A percentile compares a stretch with the other conserved stretches of the same genome.
phyloP scores from a whole-genome alignment of 139 green algal species.

The Tetradesmus lagerheimii region DNA sequence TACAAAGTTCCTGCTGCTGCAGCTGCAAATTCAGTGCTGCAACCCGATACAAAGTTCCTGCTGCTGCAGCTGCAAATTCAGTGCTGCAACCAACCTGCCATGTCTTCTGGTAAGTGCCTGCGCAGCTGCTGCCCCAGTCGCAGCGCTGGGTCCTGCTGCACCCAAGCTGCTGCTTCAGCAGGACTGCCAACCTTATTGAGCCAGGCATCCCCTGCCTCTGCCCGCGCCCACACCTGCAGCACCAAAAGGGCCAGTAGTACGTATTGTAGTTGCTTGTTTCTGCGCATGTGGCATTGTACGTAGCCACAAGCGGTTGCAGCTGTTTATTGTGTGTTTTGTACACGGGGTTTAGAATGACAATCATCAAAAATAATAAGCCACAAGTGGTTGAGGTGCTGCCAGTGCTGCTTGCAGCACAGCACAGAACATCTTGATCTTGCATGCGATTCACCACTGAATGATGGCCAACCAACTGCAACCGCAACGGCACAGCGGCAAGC shows the following conservation, averaged over 20 bases:
- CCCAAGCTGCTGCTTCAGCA: conserved; percentile 1
- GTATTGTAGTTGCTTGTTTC: too few species aligned
- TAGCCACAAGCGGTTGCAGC: too few species aligned
- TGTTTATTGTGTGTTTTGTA: too few species aligned
- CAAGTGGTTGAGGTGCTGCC: background rate
- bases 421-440: background rate
- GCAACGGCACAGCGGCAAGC: too few species aligned
- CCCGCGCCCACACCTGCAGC: conserved; percentile 20
- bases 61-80: background rate
- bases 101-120: conserved; percentile 13
- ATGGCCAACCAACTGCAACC: too few species aligned
- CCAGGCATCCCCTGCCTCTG: conserved; percentile 30
- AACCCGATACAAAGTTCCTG: too few species aligned
- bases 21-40: too few species aligned
- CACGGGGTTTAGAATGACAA: too few species aligned
- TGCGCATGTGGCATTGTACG: too few species aligned
- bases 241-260: background rate
- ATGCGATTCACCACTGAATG: too few species aligned
- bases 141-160: conserved; percentile 20
- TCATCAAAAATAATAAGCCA: too few species aligned
- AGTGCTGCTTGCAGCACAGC: background rate
- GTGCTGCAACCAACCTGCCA: conserved; percentile 13
- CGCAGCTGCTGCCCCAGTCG: background rate
- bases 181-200: background rate
- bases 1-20: too few species aligned